Conservation (phyloP, 768 basidiomycete species). For the Royoungia palumana region DNA sequence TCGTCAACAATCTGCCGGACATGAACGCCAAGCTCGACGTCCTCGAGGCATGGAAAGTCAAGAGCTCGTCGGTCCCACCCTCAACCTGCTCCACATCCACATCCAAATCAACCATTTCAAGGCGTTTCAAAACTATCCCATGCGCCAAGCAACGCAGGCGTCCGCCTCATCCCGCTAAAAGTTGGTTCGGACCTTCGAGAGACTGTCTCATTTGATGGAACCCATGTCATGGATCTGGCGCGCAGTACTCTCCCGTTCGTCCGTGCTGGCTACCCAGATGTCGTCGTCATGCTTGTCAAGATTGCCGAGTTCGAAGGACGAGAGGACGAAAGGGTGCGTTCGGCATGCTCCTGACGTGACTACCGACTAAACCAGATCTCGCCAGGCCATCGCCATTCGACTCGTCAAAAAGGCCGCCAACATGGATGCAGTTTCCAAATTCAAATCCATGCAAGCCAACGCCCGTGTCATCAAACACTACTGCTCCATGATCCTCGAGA, state of each 20-base stretch:
- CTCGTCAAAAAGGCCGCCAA: no score
- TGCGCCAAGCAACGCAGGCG: no score
- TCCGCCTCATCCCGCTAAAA: conserved; percentile 64
- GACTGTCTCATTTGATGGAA: conserved; percentile 72
- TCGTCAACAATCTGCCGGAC: conserved; percentile 87
- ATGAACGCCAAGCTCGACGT: conserved; percentile 84
- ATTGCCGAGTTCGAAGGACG: conserved; percentile 92
- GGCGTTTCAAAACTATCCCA: conserved; percentile 90
- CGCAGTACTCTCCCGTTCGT: conserved; percentile 76
- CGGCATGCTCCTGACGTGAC: background rate
- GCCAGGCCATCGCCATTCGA: conserved; percentile 85
- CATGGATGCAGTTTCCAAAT: no score
- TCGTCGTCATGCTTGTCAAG: conserved; percentile 85
- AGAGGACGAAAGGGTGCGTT: conserved; percentile 88
- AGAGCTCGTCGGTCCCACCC: conserved; percentile 82
- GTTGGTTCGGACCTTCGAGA: conserved; percentile 78
- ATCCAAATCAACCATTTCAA: conserved; percentile 91
- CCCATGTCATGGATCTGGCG: conserved; percentile 75
- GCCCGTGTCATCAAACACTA: no score
- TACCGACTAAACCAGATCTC: background rate
- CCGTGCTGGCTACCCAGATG: conserved; percentile 70
- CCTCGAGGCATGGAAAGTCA: conserved; percentile 68
- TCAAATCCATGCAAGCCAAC: no score
- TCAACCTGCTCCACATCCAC: conserved; percentile 87
- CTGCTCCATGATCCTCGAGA: no score